Conservation (phyloP, 2,329 filamentous ascomycete genomes). For the Colletotrichum zoysiae region DNA sequence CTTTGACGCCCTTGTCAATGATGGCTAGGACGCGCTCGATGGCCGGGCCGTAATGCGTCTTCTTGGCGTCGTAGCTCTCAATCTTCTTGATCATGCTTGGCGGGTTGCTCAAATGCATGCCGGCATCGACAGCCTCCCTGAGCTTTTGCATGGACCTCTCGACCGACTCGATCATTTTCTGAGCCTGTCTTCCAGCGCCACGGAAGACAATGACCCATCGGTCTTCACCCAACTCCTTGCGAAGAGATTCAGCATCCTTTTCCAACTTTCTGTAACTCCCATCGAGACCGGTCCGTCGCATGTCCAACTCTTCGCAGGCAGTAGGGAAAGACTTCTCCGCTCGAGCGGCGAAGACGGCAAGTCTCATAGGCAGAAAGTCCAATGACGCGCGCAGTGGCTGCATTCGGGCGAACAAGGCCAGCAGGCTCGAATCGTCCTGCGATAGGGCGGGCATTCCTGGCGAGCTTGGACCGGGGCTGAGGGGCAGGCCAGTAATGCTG, state of each 20-base stretch:
- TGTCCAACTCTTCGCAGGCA: conserved; percentile 89
- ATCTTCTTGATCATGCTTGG: conserved; percentile 82
- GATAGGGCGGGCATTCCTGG: conserved; percentile 68
- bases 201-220: conserved; percentile 96
- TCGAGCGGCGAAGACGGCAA: conserved; percentile 86
- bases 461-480: conserved; percentile 68
- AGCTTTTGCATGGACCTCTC: conserved; percentile 88
- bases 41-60: conserved; percentile 91
- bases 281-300: conserved; percentile 80
- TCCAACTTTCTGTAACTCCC: conserved; percentile 90
- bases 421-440: conserved; percentile 87
- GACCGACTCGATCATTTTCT: conserved; percentile 97
- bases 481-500: conserved; percentile 74
- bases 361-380: conserved; percentile 94
- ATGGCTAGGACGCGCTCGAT: conserved; percentile 92
- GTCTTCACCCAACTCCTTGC: conserved; percentile 93
- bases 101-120: conserved; percentile 79
- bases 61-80: conserved; percentile 95
- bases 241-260: conserved; percentile 87
- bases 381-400: conserved; percentile 92
- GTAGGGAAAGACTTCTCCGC: conserved; percentile 87
- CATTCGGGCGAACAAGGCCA: conserved; percentile 94
- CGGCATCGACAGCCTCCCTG: conserved; percentile 81
- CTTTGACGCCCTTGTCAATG: conserved; percentile 94
- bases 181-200: conserved; percentile 89